Conservation (phyloP, 345 rosid genomes). For the Luvunga scandens region DNA sequence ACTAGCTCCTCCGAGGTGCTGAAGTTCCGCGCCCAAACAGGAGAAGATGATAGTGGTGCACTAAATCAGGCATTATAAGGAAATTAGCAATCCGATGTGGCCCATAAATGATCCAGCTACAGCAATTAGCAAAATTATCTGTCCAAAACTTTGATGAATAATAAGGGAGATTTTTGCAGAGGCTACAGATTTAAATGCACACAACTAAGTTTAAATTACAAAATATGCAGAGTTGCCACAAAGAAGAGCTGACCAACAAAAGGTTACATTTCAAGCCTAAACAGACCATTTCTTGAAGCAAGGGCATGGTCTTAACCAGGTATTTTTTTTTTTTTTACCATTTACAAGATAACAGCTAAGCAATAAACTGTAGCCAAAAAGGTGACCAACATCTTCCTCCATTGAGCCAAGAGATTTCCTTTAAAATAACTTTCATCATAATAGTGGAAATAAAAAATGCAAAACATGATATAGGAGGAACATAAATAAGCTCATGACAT, state of each 20-base stretch:
- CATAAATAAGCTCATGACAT: slow-evolving; percentile 24
- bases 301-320: background rate
- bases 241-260: background rate
- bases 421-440: slow-evolving; percentile 3
- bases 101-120: background rate
- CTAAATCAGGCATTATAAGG: slow-evolving; percentile 30
- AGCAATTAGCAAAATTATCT: background rate
- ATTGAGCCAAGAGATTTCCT: background rate
- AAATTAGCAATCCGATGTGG: slow-evolving; percentile 6
- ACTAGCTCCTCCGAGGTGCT: slow-evolving; percentile 85
- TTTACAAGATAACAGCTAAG: background rate
- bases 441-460: background rate
- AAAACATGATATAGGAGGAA: background rate
- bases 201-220: background rate
- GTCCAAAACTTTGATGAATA: background rate
- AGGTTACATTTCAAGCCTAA: background rate
- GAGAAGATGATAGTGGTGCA: slow-evolving; percentile 90
- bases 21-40: slow-evolving; percentile 91
- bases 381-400: background rate
- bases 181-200: background rate
- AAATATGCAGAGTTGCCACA: background rate
- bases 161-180: background rate
- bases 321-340: background rate
- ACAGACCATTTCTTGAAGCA: background rate
- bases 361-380: background rate